Evolutionary conservation across 768 basidiomycete genomes (phyloP), one percentile per base, ranked within the genome.

Genomic region (Lentinula lateritia): DNA sequence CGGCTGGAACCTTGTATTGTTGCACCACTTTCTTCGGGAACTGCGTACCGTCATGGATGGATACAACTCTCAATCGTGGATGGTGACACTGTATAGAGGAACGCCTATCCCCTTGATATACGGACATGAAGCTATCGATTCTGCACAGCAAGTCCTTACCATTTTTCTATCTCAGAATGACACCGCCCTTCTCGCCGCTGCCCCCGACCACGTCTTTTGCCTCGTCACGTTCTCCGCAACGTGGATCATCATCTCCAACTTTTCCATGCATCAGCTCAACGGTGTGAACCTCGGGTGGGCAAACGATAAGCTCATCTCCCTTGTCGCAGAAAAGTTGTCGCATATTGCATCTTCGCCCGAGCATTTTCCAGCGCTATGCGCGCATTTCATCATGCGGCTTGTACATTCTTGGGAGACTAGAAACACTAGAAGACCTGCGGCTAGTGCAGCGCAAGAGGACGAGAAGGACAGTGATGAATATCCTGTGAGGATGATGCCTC

Each of bases 151-250:
- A 1, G 69, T 78, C 46, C 64, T 80, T 53, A 70, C 73, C 46
- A 48, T 71, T 2, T 66, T 71, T 7, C 71, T 80, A 46, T 70
- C 75, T 23, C 61, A 71, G 35, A 63, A 67, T 32, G 75, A 80
- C 52, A 60, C 70, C 18, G 64, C 64, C 0, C 66, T 77, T n/a
- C 67, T 81, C 60, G 71, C 73, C 62, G 70, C 78, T 10, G 73
- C 77, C 7, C 79, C 79, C 2, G 80, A 80, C 66, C 68, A 67
- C 43, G 55, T 80, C 32, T 80, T 76, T 61, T 68, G 68, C 35
- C 74, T 81, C 73, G 70, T 80, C 50, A 69, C 73, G 0, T 78
- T 80, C 56, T 76, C 80, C 45, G 76, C 80, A 5, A 71, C 77
- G 1, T 79, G 73, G 52, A 62, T 82, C 53, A 72, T 81, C 54